Evolutionary conservation across 2,329 filamentous ascomycete species (phyloP).

Genomic region (Curvularia sp.): DNA sequence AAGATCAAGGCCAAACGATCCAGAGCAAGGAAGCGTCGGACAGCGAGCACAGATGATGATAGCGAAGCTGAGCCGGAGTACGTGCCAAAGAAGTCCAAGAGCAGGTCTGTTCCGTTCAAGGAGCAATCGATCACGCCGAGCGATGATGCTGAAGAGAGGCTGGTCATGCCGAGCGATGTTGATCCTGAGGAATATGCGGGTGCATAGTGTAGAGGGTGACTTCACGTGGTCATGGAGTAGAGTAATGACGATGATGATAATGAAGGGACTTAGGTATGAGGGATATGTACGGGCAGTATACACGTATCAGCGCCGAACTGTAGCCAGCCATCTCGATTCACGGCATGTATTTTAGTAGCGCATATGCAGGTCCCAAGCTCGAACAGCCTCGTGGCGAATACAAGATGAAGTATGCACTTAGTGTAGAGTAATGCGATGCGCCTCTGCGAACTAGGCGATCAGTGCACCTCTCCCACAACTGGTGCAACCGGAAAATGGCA

Average conservation of each 20-base stretch:
- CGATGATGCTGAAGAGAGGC: neutral
- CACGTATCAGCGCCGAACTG: neutral
- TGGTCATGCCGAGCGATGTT: neutral
- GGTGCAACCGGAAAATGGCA: no score
- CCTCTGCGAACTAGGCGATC: neutral
- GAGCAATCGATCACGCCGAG: neutral
- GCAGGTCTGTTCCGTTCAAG: slow-evolving; percentile 10
- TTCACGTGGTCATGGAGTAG: neutral
- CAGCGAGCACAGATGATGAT: slow-evolving; percentile 7
- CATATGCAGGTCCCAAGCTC: neutral
- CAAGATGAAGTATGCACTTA: neutral
- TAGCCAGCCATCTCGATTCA: neutral
- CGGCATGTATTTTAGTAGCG: neutral
- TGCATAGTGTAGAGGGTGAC: neutral
- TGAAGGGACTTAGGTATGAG: no score
- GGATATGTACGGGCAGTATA: no score
- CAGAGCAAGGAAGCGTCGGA: slow-evolving; percentile 20
- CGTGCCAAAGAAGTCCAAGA: slow-evolving; percentile 24
- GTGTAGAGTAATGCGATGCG: neutral
- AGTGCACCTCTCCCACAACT: neutral
- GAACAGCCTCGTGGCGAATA: neutral
- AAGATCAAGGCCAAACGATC: slow-evolving; percentile 3
- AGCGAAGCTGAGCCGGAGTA: slow-evolving; percentile 17
- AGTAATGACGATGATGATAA: neutral
- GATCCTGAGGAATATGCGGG: neutral